Percentiles rank a stretch among this genome's conserved stretches.
phyloP scores from a whole-genome alignment of 1,139 yeast species.

The Candida sanyaensis region DNA sequence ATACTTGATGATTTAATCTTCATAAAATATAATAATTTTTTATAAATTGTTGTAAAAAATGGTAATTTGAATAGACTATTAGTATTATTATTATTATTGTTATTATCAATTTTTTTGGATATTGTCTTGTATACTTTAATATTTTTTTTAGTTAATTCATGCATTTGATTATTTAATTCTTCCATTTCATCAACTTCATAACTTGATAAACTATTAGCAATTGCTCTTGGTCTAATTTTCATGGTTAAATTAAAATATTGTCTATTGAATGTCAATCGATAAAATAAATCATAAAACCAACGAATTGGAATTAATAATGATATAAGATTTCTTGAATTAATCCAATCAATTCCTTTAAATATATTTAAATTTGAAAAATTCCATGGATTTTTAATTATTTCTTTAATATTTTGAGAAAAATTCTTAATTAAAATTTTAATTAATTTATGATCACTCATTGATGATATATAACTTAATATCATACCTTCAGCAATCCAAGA shows the following conservation, averaged over 20 bases:
- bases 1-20: constrained; percentile 12
- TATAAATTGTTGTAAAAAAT: constrained; percentile 10
- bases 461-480: constrained; percentile 39
- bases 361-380: constrained; percentile 14
- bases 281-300: constrained; percentile 39
- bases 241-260: constrained; percentile 40
- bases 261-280: constrained; percentile 45
- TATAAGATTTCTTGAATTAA: constrained; percentile 34
- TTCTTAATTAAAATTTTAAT: constrained; percentile 20
- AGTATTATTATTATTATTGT: background rate
- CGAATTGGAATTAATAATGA: constrained; percentile 38
- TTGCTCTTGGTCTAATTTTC: constrained; percentile 34
- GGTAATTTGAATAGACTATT: constrained; percentile 2
- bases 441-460: constrained; percentile 41
- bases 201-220: constrained; percentile 34
- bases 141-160: constrained; percentile 4
- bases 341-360: constrained; percentile 28
- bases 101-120: constrained; percentile 1
- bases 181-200: constrained; percentile 30
- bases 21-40: constrained; percentile 10
- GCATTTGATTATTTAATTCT: constrained; percentile 16
- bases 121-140: constrained; percentile 1
- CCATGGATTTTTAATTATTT: background rate
- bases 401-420: constrained; percentile 2
- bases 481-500: constrained; percentile 36